These are phyloP conservation scores for Carallia pectinifolia DNA, from an alignment of 345 rosid species.

Conservation along the genomic window DNA sequence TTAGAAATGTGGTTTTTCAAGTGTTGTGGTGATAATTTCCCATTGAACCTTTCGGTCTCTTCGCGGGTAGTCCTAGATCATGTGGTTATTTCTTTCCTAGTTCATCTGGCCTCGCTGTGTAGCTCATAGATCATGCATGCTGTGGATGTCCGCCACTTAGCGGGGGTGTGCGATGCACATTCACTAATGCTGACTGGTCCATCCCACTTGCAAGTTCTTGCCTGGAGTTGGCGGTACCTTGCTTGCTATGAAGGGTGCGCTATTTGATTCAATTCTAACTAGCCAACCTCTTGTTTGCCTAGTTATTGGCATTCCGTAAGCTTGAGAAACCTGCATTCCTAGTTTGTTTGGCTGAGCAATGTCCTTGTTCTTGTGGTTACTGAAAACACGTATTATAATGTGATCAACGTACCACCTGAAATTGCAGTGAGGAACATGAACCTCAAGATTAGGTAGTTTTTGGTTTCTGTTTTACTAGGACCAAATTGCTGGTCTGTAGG, in stretches of 20 bases:
- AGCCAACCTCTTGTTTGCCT: slow-evolving; percentile 79
- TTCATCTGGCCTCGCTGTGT: slow-evolving; percentile 40
- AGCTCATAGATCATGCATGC: slow-evolving; percentile 29
- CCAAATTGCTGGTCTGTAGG: neutral
- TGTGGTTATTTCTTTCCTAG: slow-evolving; percentile 48
- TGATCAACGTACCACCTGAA: slow-evolving; percentile 59
- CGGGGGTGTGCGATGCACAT: slow-evolving; percentile 27
- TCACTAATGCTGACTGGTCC: slow-evolving; percentile 30
- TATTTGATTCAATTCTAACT: slow-evolving; percentile 57
- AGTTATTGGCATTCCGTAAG: slow-evolving; percentile 73
- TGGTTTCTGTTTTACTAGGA: neutral
- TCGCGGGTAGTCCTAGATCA: slow-evolving; percentile 74
- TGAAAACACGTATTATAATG: slow-evolving; percentile 24
- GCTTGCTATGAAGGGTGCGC: slow-evolving; percentile 57
- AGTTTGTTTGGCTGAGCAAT: slow-evolving; percentile 69
- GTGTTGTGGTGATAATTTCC: slow-evolving; percentile 66
- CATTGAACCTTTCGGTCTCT: slow-evolving; percentile 52
- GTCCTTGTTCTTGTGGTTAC: slow-evolving; percentile 54
- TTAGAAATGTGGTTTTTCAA: slow-evolving; percentile 54
- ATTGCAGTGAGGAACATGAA: slow-evolving; percentile 8
- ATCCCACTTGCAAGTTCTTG: slow-evolving; percentile 5
- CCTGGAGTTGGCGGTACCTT: slow-evolving; percentile 42
- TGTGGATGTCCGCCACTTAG: slow-evolving; percentile 64
- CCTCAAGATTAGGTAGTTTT: slow-evolving; percentile 1
- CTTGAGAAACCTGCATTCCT: slow-evolving; percentile 64